Evolutionary conservation across 495 filamentous ascomycete genomes (phyloP).

Genomic region (Lentithecium fluviatile): DNA sequence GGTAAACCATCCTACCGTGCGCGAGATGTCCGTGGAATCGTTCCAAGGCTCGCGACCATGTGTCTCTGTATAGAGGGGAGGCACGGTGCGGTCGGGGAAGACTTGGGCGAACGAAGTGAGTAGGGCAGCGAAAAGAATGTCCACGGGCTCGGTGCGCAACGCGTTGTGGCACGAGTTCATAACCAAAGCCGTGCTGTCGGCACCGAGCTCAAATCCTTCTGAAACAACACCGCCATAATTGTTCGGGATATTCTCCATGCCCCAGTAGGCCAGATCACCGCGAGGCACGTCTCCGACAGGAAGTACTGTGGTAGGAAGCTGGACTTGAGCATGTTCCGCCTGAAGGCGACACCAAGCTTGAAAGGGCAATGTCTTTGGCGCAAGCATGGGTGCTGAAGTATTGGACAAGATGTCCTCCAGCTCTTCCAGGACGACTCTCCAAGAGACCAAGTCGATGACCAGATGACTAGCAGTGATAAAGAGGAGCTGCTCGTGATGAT

Average conservation of each 20-base stretch:
- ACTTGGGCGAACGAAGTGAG: not conserved
- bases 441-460: constrained; percentile 14
- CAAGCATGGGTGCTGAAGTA: not conserved
- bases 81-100: constrained; percentile 4
- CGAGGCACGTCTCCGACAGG: not conserved
- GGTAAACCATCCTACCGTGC: constrained; percentile 23
- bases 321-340: not conserved
- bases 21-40: constrained; percentile 2
- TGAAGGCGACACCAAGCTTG: constrained; percentile 11
- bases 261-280: constrained; percentile 4
- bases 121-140: constrained; percentile 11
- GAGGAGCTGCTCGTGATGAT: not conserved
- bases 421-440: constrained; percentile 13
- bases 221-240: too few species aligned
- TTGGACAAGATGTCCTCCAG: not conserved
- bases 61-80: constrained; percentile 1
- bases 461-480: constrained; percentile 12
- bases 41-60: constrained; percentile 18
- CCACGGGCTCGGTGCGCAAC: constrained; percentile 8
- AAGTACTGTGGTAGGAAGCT: not conserved
- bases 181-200: not conserved
- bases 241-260: not conserved
- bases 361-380: constrained; percentile 5
- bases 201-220: constrained; percentile 2
- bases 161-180: constrained; percentile 1